Conservation (phyloP, 169 alveolate species). For the Babesia divergens region DNA sequence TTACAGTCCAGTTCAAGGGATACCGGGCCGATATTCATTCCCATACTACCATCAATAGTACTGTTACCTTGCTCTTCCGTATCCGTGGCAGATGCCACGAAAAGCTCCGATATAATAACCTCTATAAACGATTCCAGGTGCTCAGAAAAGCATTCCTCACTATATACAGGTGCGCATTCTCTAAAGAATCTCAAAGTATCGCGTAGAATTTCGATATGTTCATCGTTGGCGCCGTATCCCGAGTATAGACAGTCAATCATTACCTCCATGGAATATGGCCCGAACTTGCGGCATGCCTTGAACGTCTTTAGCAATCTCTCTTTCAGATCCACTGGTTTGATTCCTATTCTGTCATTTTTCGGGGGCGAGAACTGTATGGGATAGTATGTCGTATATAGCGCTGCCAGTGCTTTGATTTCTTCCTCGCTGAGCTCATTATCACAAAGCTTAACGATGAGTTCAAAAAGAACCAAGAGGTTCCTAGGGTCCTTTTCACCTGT, state of each 20-base stretch:
- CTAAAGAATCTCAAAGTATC: conserved; percentile 37
- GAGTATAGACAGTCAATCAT: conserved; percentile 54
- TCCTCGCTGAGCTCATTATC: conserved; percentile 4
- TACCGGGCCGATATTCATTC: not conserved
- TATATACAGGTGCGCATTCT: conserved; percentile 43
- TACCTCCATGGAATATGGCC: conserved; percentile 42
- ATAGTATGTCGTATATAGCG: conserved; percentile 25
- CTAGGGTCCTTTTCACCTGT: conserved; percentile 64
- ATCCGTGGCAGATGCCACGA: not conserved
- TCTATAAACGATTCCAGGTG: conserved; percentile 23
- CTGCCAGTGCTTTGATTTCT: conserved; percentile 31
- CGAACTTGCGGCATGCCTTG: conserved; percentile 26
- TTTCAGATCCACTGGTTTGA: conserved; percentile 50
- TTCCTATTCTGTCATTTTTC: conserved; percentile 46
- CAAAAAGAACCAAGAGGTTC: conserved; percentile 43
- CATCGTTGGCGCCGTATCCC: conserved; percentile 25
- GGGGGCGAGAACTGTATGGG: conserved; percentile 66
- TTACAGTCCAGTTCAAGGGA: not conserved
- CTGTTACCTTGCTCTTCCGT: not conserved
- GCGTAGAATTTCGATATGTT: conserved; percentile 12
- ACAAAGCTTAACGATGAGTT: conserved; percentile 26
- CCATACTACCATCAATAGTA: not conserved
- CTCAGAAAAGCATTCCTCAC: conserved; percentile 1
- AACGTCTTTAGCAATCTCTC: conserved; percentile 19
- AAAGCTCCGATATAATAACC: conserved; percentile 37